Base-by-base conservation (phyloP, 139 green algal genomes). In the Ulvella scutata region DNA sequence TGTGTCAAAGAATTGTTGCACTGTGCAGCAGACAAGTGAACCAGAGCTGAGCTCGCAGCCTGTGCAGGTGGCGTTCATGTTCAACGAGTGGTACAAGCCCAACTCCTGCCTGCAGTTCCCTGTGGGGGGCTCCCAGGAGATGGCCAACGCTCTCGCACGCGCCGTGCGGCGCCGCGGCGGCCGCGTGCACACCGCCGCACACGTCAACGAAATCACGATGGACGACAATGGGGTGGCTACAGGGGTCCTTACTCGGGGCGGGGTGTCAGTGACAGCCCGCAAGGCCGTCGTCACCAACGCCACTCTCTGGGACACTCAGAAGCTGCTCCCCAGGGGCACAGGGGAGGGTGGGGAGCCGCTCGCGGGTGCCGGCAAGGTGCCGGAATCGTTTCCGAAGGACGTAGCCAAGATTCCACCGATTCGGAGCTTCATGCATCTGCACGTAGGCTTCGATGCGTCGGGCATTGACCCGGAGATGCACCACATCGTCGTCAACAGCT, bases 351-450 rank as follows among this genome's bases (percentile, higher is more conserved):
- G n/a, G n/a, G n/a, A n/a, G n/a, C n/a, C n/a, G n/a, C n/a, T n/a
- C n/a, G n/a, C n/a, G n/a, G n/a, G n/a, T n/a, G 29, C 73, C 0
- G 83, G 77, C 3, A 61, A 72, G 0, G 73, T 91, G 73, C 87
- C 84, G 0, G 67, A 79, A 9, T 44, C 39, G 31, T 89, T 83
- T 79, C 81, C 74, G 43, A 74, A 51, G 31, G 78, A 74, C 39
- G 72, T 73, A 28, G 62, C 39, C 3, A 77, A 76, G 1, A 96
- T 84, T 0, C 89, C 90, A 7, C 60, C 87, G 37, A 92, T 87
- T 77, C 80, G 83, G 23, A 93, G 83, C 73, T 99, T 99, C 86
- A 96, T 99, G 89, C 94, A 98, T 84, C 82, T 98, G 2, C 93
- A 98, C 79, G n/a, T 97, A 3, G 94, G 88, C 21, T 93, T 96